Conservation (phyloP, 1,284 basidiomycete species). For the Pterula multifida region DNA sequence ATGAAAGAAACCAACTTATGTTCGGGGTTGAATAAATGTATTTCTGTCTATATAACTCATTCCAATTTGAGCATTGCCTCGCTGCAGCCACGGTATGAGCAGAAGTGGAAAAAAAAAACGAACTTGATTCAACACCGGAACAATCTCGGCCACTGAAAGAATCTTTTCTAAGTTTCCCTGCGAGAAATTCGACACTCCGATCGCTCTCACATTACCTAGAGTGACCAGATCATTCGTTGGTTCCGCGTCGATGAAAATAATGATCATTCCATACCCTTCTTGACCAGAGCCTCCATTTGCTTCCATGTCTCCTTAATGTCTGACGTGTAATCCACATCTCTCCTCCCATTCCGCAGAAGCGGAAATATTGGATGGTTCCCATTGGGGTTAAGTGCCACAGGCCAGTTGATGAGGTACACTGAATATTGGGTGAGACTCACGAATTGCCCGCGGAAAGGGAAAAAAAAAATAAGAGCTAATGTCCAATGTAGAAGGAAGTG, state of each 20-base stretch:
- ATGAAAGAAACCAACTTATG: constrained; percentile 60
- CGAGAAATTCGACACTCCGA: constrained; percentile 40
- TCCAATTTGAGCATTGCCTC: constrained; percentile 3
- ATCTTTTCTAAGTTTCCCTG: constrained; percentile 27
- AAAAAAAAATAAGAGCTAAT: constrained; percentile 13
- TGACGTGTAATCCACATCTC: constrained; percentile 41
- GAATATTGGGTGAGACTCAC: constrained; percentile 1
- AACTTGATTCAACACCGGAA: constrained; percentile 32
- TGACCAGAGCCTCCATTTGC: constrained; percentile 29
- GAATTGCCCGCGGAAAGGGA: background rate
- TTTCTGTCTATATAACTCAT: constrained; percentile 26
- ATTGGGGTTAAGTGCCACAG: constrained; percentile 61
- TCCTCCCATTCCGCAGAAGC: constrained; percentile 51
- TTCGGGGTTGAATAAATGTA: constrained; percentile 57
- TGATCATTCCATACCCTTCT: constrained; percentile 27
- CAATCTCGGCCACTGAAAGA: constrained; percentile 17
- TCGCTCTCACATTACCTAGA: constrained; percentile 21
- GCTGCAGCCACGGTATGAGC: no score
- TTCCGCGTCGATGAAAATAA: background rate
- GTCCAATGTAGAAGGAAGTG: no score
- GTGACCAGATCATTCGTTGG: background rate
- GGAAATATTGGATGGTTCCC: constrained; percentile 67
- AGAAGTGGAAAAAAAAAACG: background rate
- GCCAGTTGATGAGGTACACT: constrained; percentile 81
- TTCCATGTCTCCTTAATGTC: constrained; percentile 29